Base-by-base conservation (phyloP, 2,329 filamentous ascomycete species). In the Bimuria novae-zelandiae region DNA sequence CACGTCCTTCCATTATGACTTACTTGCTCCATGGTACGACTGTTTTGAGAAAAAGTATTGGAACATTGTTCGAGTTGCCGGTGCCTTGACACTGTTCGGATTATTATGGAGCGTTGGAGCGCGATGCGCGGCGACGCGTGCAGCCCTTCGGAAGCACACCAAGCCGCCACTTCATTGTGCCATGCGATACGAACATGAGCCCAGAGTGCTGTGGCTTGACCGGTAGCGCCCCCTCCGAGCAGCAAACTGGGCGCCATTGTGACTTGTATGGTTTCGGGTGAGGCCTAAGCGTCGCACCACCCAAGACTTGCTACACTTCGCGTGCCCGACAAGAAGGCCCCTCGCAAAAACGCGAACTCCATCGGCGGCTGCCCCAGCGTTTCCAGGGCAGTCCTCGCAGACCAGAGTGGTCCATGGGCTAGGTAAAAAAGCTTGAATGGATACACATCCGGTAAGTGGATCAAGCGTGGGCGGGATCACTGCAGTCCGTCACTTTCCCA, bases 281-380 rank as follows among this genome's bases (percentile, higher is more conserved):
- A 48, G 40, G 53, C 48, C 60, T 59, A 64, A 61, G 68, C 68
- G 71, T 75, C 69, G 67, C 72, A 75, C 50, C 57, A 60, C 66
- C 71, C 69, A 59, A 35, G 65, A 67, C 64, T 63, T 74, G 71
- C 64, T 65, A 73, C 70, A 71, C 57, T 62, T 64, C 62, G 60
- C 64, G 66, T 59, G 49, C 62, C 62, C 63, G 68, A 69, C 59
- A 61, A 56, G 59, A 65, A 48, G 59, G 61, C 62, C 63, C 45
- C 67, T 55, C 54, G 32, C 59, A 43, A 55, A 49, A 55, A 56
- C 46, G 55, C 54, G 46, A 54, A 53, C 61, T 59, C 48, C 54
- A 49, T 58, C 61, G 63, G 68, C 64, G 64, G 62, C 54, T 71
- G 63, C 62, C 56, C 59, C 60, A 60, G 58, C 60, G 51, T 54